Base-by-base conservation (phyloP, 805 yeast species). In the Barnettozyma sp. region DNA sequence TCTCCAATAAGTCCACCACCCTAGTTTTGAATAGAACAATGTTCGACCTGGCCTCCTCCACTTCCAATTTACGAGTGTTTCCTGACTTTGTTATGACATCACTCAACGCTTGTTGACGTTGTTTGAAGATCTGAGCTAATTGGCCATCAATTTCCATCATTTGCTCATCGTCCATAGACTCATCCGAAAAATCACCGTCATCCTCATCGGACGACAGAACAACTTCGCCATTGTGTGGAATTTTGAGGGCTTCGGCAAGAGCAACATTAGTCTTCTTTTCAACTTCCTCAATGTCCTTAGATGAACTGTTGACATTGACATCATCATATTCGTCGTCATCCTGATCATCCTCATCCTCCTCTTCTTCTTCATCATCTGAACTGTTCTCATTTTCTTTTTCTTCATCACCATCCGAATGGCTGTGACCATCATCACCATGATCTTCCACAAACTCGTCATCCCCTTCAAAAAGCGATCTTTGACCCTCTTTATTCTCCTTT, bases 91-190 rank as follows among this genome's bases (percentile, higher is more conserved):
- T 70, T 11, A 62, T 52, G 3, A 72, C 60, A 22, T 64, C 62
- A 8, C 74, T 59, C 36, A 85, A 57, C 0, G 83, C 82, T 41
- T 73, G 77, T 46, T 78, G 76, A 48, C 97, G 73, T 49, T 86
- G 90, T 50, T 81, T 75, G 69, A 90, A 90, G 37, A 90, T 90
- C 36, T 70, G 71, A 0, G 96, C 74, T 21, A 90, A 63, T 42
- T 86, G 92, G 16, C 70, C 82, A 54, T 90, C 97, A 49, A 90
- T 72, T 15, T 88, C 94, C 79, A 87, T 77, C 97, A 90, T 90
- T 55, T 87, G 87, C 49, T 88, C 96, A 58, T 88, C 97, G 41
- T 88, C 94, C 94, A 87, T 84, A 0, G 90, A 78, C 46, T 83
- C 94, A 34, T 78, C 83, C 18, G 73, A 78, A 6, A 73, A 70